Conservation (phyloP, 192 early-diverging fungal genomes). For the Rhizoclosmatium globosum region DNA sequence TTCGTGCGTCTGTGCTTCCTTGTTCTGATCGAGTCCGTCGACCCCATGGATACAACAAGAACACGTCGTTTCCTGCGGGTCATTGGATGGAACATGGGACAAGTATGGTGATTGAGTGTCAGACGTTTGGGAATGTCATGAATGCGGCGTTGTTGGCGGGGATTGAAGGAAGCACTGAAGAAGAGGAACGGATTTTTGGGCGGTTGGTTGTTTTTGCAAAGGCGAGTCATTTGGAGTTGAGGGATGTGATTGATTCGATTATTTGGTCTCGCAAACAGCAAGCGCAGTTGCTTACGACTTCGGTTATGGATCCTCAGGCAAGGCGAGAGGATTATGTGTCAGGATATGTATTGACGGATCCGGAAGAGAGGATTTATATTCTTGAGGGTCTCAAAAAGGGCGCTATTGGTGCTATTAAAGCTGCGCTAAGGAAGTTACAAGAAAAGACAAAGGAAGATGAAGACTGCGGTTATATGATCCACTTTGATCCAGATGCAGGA, state of each 20-base stretch:
- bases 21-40: background rate
- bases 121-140: background rate
- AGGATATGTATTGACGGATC: conserved; percentile 2
- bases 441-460: background rate
- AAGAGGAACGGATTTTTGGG: conserved; percentile 7
- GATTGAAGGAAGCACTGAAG: background rate
- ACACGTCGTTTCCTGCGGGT: background rate
- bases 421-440: background rate
- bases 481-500: conserved; percentile 28
- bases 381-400: conserved; percentile 13
- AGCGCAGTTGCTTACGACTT: background rate
- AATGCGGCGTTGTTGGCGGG: background rate
- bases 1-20: conserved; percentile 17
- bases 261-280: background rate
- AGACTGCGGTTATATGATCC: background rate
- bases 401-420: background rate
- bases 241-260: background rate
- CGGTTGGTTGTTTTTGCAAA: conserved; percentile 16
- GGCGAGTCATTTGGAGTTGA: background rate
- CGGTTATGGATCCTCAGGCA: background rate
- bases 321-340: background rate
- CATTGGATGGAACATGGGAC: conserved; percentile 21
- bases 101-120: conserved; percentile 21
- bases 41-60: background rate
- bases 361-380: background rate